phyloP scores from a whole-genome alignment of 768 basidiomycete species.

The Suillus tomentosus region DNA sequence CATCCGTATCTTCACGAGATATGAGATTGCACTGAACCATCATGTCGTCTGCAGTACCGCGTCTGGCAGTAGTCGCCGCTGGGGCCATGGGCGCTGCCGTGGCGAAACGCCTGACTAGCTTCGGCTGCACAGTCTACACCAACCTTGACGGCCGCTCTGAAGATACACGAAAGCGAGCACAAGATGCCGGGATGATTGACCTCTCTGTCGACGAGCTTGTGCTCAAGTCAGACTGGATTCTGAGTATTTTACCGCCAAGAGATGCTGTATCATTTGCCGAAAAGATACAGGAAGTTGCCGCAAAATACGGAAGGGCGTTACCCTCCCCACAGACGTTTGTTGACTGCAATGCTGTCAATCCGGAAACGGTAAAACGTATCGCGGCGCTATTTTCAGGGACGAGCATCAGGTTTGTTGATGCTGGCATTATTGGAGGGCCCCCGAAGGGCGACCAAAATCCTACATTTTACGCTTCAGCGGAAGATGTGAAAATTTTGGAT shows the following conservation, averaged over 20 bases:
- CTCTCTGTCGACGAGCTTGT: conserved; percentile 40
- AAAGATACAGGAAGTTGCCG: conserved; percentile 17
- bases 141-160: conserved; percentile 55
- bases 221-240: conserved; percentile 42
- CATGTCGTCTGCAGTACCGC: conserved; percentile 25
- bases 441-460: conserved; percentile 51
- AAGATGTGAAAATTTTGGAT: conserved; percentile 36
- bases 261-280: conserved; percentile 50
- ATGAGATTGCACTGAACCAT: not conserved
- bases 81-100: conserved; percentile 65
- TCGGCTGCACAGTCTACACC: conserved; percentile 58
- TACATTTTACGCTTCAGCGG: conserved; percentile 54
- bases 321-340: conserved; percentile 40
- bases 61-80: conserved; percentile 52
- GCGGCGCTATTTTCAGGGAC: conserved; percentile 44
- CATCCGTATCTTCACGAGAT: not conserved
- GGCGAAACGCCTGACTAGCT: conserved; percentile 44
- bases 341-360: conserved; percentile 62
- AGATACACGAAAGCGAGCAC: conserved; percentile 49
- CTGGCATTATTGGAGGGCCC: conserved; percentile 57
- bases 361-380: conserved; percentile 50
- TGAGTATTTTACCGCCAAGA: conserved; percentile 61
- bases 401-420: conserved; percentile 52
- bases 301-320: not conserved
- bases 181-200: conserved; percentile 52